Base-by-base conservation (phyloP, 345 rosid genomes). In the Microthlaspi erraticum region DNA sequence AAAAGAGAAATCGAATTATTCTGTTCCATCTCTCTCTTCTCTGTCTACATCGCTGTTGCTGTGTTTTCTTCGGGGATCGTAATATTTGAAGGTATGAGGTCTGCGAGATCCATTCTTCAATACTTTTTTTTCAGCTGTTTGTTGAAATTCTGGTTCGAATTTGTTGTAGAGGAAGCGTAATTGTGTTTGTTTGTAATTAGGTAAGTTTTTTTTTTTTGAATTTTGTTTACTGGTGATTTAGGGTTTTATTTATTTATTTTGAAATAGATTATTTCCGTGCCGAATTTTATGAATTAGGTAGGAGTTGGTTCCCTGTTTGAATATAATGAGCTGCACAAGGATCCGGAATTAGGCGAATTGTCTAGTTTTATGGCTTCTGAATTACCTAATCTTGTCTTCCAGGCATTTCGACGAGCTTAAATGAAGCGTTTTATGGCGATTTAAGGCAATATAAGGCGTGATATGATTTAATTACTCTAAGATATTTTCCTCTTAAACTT, bases 81-180 rank as follows among this genome's bases (percentile, higher is more conserved):
- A 75, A 81, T 77, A 78, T 81, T 72, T 79, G 70, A 60, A 70
- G 74, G 69, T 57, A 54, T 59, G 56, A 75, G 79, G 78, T 77
- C 81, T 82, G 33, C 68, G 73, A 84, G 89, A 86, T 88, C 84
- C 78, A 54, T 80, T 67, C 57, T 73, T 73, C 51, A 38, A 16
- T 57, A 17, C 16, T 50, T 14, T 64, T 52, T 64, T 74, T 68
- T 51, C 44, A 66, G 68, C 55, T 76, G 23, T 66, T 57, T 77
- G 69, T 64, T 76, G 61, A 64, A 70, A 73, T 55, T 46, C 29
- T 59, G 39, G 68, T 64, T 63, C 48, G 57, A 58, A 36, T 66
- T 59, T 69, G 50, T 45, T 65, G 64, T 50, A 2, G 77, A 45
- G 62, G 62, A 52, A 60, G 79, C 71, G 72, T 63, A 79, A 77